A percentile compares a stretch with the other conserved stretches of the same genome.
These are phyloP conservation scores for Vitis rotundifolia DNA, from an alignment of 164 flowering plant species.

Conservation along the genomic window DNA sequence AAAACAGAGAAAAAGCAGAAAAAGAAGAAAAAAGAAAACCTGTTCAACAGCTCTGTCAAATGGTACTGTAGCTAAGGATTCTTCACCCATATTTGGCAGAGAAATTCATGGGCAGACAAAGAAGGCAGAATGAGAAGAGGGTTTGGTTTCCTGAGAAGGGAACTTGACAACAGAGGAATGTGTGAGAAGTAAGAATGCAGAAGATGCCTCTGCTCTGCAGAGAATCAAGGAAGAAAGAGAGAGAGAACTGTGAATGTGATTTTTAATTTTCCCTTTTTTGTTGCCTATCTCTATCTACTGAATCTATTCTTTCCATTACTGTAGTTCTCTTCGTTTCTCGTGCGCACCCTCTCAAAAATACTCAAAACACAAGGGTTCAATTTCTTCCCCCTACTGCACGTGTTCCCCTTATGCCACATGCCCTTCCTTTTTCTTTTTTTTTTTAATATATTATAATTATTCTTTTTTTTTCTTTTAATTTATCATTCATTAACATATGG, in stretches of 20 bases:
- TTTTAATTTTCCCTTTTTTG: no score
- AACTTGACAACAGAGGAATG: slow-evolving; percentile 25
- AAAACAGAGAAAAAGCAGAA: slow-evolving; percentile 1
- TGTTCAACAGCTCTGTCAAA: slow-evolving; percentile 47
- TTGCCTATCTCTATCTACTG: neutral
- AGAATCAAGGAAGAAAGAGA: slow-evolving; percentile 9
- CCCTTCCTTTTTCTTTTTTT: neutral
- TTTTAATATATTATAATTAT: neutral
- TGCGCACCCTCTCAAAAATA: no score
- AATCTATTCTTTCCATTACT: slow-evolving; percentile 17
- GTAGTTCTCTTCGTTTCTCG: slow-evolving; percentile 14
- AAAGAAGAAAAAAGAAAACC: slow-evolving; percentile 26
- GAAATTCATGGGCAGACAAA: slow-evolving; percentile 9
- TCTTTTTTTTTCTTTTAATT: neutral
- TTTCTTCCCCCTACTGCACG: slow-evolving; percentile 20
- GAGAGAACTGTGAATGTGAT: neutral
- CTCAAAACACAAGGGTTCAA: neutral
- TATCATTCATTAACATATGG: no score
- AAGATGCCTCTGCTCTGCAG: slow-evolving; percentile 13
- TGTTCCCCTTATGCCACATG: slow-evolving; percentile 24
- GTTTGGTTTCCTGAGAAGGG: slow-evolving; percentile 20
- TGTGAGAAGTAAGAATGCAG: slow-evolving; percentile 14
- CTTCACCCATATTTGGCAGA: slow-evolving; percentile 35
- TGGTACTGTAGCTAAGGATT: slow-evolving; percentile 20
- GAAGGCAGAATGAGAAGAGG: slow-evolving; percentile 10